Conservation (phyloP, 1,284 basidiomycete species). For the Sporisorium sorghi region DNA sequence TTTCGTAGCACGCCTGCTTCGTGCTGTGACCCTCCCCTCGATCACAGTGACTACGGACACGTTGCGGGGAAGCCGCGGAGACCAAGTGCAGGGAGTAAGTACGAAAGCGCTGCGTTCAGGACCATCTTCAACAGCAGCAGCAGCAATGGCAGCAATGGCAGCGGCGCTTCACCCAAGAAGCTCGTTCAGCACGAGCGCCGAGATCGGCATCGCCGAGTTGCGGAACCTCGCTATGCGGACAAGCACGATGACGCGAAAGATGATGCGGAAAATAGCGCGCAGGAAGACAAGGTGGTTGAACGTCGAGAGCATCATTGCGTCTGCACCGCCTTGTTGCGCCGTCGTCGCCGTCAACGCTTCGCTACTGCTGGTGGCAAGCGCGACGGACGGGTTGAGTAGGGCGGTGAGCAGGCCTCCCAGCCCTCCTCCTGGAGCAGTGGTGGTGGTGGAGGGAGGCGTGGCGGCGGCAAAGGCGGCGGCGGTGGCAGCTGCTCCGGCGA, state of each 20-base stretch:
- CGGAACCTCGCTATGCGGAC: conserved; percentile 23
- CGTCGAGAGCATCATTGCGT: conserved; percentile 9
- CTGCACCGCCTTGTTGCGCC: background rate
- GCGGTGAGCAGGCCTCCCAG: conserved; percentile 17
- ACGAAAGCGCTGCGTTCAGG: conserved; percentile 1
- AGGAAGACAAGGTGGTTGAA: conserved; percentile 27
- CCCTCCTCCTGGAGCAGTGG: background rate
- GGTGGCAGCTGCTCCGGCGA: conserved; percentile 22
- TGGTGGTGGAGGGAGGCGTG: conserved; percentile 3
- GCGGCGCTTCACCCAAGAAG: conserved; percentile 19
- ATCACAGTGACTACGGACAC: conserved; percentile 5
- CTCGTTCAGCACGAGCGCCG: conserved; percentile 35
- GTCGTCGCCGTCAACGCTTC: background rate
- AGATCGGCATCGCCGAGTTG: conserved; percentile 27
- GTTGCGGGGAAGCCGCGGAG: no score
- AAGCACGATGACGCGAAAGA: conserved; percentile 40
- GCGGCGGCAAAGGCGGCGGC: conserved; percentile 16
- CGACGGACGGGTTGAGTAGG: conserved; percentile 14
- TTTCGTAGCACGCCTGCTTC: conserved; percentile 37
- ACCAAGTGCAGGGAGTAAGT: background rate
- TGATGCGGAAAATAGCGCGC: conserved; percentile 32
- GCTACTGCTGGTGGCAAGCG: background rate
- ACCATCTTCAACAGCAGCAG: conserved; percentile 13
- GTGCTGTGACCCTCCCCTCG: conserved; percentile 10
- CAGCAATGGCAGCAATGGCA: conserved; percentile 4